A percentile compares a stretch with the other conserved stretches of the same genome.
These are phyloP conservation scores for Rugonectria rugulosa DNA, from an alignment of 2,329 filamentous ascomycete genomes.

Conservation along the genomic window DNA sequence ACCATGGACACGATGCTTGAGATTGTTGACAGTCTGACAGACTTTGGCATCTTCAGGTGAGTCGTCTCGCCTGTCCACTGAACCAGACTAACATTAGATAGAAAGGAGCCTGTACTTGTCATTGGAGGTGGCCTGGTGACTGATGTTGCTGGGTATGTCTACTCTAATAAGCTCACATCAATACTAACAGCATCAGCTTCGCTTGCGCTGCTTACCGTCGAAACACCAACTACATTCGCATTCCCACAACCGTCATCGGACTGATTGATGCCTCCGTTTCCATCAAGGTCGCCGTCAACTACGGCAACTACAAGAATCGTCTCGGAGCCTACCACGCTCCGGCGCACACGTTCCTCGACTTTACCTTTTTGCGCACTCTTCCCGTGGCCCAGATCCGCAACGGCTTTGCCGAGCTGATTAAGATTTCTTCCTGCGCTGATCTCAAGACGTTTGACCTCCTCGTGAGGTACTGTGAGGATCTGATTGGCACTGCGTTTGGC, in stretches of 20 bases:
- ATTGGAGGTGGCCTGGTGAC: constrained; percentile 76
- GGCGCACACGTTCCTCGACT: constrained; percentile 76
- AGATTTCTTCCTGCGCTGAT: constrained; percentile 76
- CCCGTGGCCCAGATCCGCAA: constrained; percentile 74
- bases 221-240: constrained; percentile 77
- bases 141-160: constrained; percentile 73
- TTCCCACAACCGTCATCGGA: constrained; percentile 78
- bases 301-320: constrained; percentile 78
- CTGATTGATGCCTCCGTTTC: constrained; percentile 78
- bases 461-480: constrained; percentile 72
- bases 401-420: constrained; percentile 78
- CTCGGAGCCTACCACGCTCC: constrained; percentile 78
- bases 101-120: constrained; percentile 73
- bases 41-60: constrained; percentile 77
- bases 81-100: too few species aligned
- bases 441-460: constrained; percentile 71
- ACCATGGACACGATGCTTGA: constrained; percentile 72
- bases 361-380: constrained; percentile 73
- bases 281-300: constrained; percentile 82
- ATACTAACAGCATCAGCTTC: constrained; percentile 54
- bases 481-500: constrained; percentile 72
- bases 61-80: too few species aligned
- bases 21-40: constrained; percentile 77
- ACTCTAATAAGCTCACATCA: constrained; percentile 8
- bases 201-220: constrained; percentile 76